These are phyloP conservation scores for Saccharomycopsis schoenii DNA, from an alignment of 805 yeast species.

Conservation along the genomic window DNA sequence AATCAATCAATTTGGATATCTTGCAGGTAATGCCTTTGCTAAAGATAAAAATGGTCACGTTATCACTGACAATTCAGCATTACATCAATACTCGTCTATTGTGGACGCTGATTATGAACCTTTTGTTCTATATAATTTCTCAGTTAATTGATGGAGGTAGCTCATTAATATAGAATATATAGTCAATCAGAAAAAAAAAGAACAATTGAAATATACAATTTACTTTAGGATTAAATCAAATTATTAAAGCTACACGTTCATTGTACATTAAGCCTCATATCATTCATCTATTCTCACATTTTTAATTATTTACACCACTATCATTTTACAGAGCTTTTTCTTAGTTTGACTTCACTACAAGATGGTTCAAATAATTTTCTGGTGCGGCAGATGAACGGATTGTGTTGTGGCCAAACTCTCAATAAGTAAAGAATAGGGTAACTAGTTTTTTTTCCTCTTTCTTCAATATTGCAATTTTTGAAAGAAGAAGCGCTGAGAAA, in stretches of 20 bases:
- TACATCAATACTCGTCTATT: constrained; percentile 82
- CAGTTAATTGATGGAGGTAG: constrained; percentile 24
- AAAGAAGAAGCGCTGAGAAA: background rate
- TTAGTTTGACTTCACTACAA: no score
- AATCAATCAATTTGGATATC: constrained; percentile 68
- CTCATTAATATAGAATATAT: background rate
- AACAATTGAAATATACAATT: background rate
- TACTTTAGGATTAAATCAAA: background rate
- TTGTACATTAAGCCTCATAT: no score
- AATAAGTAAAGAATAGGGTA: no score
- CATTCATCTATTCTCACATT: no score
- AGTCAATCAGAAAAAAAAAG: no score
- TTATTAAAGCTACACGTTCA: background rate
- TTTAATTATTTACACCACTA: no score
- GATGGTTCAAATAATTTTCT: no score
- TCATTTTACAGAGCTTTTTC: no score
- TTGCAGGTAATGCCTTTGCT: constrained; percentile 83
- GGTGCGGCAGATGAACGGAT: no score
- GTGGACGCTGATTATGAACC: constrained; percentile 96
- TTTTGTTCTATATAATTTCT: constrained; percentile 70
- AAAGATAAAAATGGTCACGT: constrained; percentile 58
- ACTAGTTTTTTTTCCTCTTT: background rate
- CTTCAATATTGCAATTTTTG: background rate
- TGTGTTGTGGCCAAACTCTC: no score
- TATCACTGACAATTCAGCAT: constrained; percentile 44